Evolutionary conservation across 768 basidiomycete genomes (phyloP), one percentile per base, ranked within the genome.

Genomic region (Lepiota brunneoincarnata): DNA sequence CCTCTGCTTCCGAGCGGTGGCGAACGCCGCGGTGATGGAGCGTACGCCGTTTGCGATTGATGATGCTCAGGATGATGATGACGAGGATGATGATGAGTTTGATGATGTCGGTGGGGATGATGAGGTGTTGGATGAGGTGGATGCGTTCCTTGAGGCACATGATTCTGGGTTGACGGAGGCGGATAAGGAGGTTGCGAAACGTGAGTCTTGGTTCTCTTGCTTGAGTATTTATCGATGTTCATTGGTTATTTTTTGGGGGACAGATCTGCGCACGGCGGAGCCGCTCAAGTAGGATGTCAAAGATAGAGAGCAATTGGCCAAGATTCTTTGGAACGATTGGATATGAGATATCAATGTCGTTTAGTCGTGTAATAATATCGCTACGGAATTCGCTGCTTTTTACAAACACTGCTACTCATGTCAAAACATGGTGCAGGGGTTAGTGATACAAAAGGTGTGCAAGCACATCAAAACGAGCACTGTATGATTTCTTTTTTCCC

Each of bases 11-110:
- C 77, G 87, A 61, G 87, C 85, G 0, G 91, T 87, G 47, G 89
- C 83, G 58, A 87, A 87, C 31, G 91, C 91, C 26, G 90, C 91
- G 26, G 76, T 93, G 42, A 87, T 95, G 87, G 91, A 96, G 66
- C 77, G 96, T 39, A 93, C 92, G 21, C 87, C 89, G 59, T 99
- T 99, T 67, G 93, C 93, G n/a, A 97, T 98, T 56, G 97, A 99
- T 64, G 93, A 94, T 69, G 91, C 87, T 3, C 87, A 85, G 49
- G 91, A 92, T 54, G 6, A 18, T 98, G 91, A 90, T 23, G 86
- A 86, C 0, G 88, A 90, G 70, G 86, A 65, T 71, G 84, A 67
- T 6, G 82, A 77, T 4, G 83, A 81, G 24, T 72, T 73, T 72
- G 82, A 77, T 47, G 84, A 82, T 42, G 86, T 87, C 52, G 86